phyloP scores from a whole-genome alignment of 129 eudicot species.

The Artemisia tridentata region DNA sequence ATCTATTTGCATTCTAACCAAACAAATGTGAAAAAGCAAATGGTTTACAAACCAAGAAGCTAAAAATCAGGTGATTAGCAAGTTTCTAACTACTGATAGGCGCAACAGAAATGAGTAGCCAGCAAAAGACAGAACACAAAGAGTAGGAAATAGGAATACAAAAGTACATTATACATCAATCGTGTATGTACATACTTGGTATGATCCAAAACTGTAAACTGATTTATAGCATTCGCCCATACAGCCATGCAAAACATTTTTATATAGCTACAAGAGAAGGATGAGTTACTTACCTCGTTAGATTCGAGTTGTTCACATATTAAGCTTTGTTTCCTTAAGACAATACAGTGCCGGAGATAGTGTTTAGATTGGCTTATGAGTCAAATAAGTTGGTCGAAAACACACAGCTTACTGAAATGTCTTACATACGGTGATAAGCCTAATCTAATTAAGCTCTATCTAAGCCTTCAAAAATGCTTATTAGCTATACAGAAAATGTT shows the following conservation, averaged over 20 bases:
- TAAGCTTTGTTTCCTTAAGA: constrained; percentile 1
- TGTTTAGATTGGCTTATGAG: no score
- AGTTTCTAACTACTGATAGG: neutral
- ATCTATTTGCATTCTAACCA: constrained; percentile 6
- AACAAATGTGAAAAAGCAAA: constrained; percentile 48
- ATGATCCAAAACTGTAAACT: neutral
- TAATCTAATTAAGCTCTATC: no score
- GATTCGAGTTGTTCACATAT: constrained; percentile 5
- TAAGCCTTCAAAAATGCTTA: no score
- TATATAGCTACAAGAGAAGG: neutral
- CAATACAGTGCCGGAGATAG: no score
- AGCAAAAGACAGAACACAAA: neutral
- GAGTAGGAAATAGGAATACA: constrained; percentile 15
- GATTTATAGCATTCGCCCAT: neutral
- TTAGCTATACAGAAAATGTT: no score
- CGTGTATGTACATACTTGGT: neutral
- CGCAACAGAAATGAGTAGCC: neutral
- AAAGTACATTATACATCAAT: neutral
- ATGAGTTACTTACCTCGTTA: neutral
- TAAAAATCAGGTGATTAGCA: neutral
- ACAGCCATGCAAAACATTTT: neutral
- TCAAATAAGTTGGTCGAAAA: no score
- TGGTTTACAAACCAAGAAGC: constrained; percentile 21
- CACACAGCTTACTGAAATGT: no score
- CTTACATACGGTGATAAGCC: no score